phyloP scores from a whole-genome alignment of 768 basidiomycete species.

The Podaxis carcinomalis region DNA sequence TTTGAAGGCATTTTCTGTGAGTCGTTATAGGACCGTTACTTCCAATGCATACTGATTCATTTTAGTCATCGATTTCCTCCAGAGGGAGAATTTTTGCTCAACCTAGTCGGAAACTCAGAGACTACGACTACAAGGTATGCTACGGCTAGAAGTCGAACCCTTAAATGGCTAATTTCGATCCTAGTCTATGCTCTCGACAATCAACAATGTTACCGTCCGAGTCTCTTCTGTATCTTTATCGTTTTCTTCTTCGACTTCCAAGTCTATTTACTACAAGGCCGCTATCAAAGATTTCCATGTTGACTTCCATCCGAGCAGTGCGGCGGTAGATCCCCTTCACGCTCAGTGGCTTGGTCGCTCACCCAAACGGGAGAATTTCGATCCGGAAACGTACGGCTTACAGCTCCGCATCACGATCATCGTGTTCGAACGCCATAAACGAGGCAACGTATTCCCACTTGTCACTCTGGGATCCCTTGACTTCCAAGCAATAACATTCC shows the following conservation, averaged over 20 bases:
- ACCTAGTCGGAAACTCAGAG: conserved; percentile 35
- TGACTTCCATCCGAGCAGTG: conserved; percentile 44
- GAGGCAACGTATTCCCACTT: conserved; percentile 33
- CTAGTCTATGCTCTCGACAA: conserved; percentile 43
- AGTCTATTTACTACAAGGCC: conserved; percentile 37
- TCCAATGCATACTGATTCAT: conserved; percentile 2
- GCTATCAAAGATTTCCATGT: conserved; percentile 37
- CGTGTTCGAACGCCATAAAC: conserved; percentile 39
- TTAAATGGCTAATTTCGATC: background rate
- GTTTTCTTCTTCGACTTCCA: conserved; percentile 25
- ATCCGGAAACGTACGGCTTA: conserved; percentile 47
- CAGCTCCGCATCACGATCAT: conserved; percentile 37
- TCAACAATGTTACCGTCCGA: conserved; percentile 39
- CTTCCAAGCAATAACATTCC: conserved; percentile 40
- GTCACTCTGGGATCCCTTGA: conserved; percentile 36
- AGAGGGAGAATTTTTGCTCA: conserved; percentile 33
- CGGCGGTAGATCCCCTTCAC: conserved; percentile 40
- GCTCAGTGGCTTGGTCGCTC: conserved; percentile 47
- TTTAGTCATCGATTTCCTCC: conserved; percentile 44
- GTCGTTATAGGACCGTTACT: conserved; percentile 13
- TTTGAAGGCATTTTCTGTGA: conserved; percentile 40
- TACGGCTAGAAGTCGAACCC: background rate
- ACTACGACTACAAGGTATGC: conserved; percentile 34
- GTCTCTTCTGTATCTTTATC: conserved; percentile 45
- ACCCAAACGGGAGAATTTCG: conserved; percentile 27